phyloP scores from a whole-genome alignment of 345 rosid genomes.

The Aurinia saxatilis region DNA sequence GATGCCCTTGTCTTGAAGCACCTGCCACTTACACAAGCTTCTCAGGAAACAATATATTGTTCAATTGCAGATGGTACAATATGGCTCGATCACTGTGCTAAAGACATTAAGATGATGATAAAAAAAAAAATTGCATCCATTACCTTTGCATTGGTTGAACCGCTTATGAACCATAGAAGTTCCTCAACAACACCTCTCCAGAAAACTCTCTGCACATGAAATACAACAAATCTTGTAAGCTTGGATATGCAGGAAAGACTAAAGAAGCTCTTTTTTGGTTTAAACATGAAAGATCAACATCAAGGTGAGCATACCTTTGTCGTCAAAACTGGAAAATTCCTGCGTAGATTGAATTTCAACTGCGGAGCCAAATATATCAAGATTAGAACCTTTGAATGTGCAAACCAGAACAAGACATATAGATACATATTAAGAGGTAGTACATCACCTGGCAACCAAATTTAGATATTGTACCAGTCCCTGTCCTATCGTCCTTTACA shows the following conservation, averaged over 20 bases:
- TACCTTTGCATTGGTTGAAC: slow-evolving; percentile 95
- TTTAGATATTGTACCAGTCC: slow-evolving; percentile 87
- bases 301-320: slow-evolving; percentile 54
- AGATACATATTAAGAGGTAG: neutral
- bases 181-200: slow-evolving; percentile 99
- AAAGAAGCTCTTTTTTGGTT: neutral
- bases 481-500: slow-evolving; percentile 71
- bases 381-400: neutral
- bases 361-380: slow-evolving; percentile 24
- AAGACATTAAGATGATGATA: neutral
- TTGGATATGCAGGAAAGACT: neutral
- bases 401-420: slow-evolving; percentile 7
- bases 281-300: neutral
- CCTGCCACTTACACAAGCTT: slow-evolving; percentile 35
- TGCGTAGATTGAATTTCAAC: slow-evolving; percentile 88
- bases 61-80: neutral
- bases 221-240: slow-evolving; percentile 8
- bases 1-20: slow-evolving; percentile 87
- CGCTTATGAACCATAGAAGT: slow-evolving; percentile 96
- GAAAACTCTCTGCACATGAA: slow-evolving; percentile 68
- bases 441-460: slow-evolving; percentile 84
- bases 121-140: neutral
- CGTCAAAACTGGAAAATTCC: slow-evolving; percentile 80
- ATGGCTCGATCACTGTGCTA: neutral
- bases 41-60: neutral